Evolutionary conservation across 164 flowering plant species (phyloP).

Genomic region (Kingdonia uniflora): DNA sequence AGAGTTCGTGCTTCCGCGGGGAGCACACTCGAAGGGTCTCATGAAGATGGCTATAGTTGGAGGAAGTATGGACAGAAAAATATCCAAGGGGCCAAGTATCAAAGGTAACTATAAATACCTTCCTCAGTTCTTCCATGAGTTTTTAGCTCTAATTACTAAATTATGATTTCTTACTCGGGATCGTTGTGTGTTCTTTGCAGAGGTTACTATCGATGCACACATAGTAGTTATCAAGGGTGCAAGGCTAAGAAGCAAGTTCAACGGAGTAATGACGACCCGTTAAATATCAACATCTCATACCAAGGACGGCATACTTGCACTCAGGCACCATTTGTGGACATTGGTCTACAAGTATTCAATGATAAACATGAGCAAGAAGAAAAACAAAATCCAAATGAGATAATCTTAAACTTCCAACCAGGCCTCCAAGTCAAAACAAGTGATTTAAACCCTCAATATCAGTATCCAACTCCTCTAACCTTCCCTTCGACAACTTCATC

Average conservation of each 20-base stretch:
- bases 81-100: slow-evolving; percentile 56
- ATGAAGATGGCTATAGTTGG: slow-evolving; percentile 61
- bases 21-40: slow-evolving; percentile 30
- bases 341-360: not conserved
- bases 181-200: slow-evolving; percentile 33
- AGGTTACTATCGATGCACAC: slow-evolving; percentile 87
- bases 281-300: slow-evolving; percentile 63
- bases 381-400: slow-evolving; percentile 1
- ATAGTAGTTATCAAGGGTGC: slow-evolving; percentile 52
- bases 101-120: slow-evolving; percentile 33
- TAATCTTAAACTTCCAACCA: slow-evolving; percentile 19
- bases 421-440: slow-evolving; percentile 26
- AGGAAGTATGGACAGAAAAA: slow-evolving; percentile 82
- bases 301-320: slow-evolving; percentile 64
- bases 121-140: not conserved
- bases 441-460: slow-evolving; percentile 8
- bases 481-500: slow-evolving; percentile 6
- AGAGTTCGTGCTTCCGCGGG: slow-evolving; percentile 24
- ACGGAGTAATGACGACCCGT: slow-evolving; percentile 66
- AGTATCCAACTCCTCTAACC: too few species aligned
- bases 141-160: not conserved
- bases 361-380: slow-evolving; percentile 4
- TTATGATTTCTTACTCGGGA: not conserved
- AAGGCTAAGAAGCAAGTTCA: slow-evolving; percentile 92
- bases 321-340: slow-evolving; percentile 13